Evolutionary conservation across 73 alveolate genomes (phyloP), one percentile per base, ranked within the genome.

Genomic region (Paramecium caudatum): DNA sequence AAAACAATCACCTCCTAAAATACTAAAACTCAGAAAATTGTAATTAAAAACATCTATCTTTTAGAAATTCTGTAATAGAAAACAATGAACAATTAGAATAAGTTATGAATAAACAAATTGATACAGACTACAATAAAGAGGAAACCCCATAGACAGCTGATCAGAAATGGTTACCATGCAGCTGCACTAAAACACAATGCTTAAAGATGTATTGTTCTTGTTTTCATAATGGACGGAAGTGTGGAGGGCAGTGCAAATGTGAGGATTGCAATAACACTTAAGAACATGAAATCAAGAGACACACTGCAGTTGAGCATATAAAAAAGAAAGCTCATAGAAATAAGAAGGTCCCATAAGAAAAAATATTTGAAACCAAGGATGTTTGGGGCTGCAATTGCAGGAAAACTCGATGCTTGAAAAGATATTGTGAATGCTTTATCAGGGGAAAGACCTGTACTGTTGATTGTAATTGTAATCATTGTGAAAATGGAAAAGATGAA

Each of bases 401-500:
- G 1, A 74, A 74, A 12, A 74, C 88, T 19, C 36, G 88, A 41
- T 74, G 88, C 32, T 9, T 41, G 21, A 74, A 74, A 25, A 74
- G 55, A 41, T 74, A 74, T 45, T 74, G 88, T 74, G 88, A 74
- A 74, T 74, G 88, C n/a, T 74, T 27, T 21, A 41, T 74, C 7
- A 37, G 88, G 12, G 46, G 68, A 2, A 41, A 74, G 21, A 74
- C 17, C 5, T 74, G 88, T 74, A 41, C 88, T 41, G 88, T 74
- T 21, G 88, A 74, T 0, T 74, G 88, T 43, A 74, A 74, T 74
- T 74, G 88, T 43, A 8, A 74, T 41, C 46, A 74, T 19, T 74
- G 88, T 74, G 88, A 74, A 4, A 74, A 74, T 74, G 88, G 88
- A 4, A 74, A 74, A 45, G 88, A 74, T 41, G 88, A 74, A 74